Evolutionary conservation across 768 basidiomycete species (phyloP), one percentile per base, ranked within the genome.

Genomic region (Albatrellus ellisii): DNA sequence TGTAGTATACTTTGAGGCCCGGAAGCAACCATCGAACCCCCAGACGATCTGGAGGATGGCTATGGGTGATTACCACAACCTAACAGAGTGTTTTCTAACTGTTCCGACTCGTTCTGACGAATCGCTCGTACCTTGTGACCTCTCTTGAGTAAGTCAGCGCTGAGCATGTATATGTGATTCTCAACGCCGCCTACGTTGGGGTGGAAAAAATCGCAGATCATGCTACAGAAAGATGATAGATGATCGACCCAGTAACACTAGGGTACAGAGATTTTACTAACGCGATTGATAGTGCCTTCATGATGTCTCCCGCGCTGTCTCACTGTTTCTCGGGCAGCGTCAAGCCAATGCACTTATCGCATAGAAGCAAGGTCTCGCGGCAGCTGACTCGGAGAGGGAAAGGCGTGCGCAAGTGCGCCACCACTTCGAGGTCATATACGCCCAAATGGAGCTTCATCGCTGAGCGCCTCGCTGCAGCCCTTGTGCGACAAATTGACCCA

Each of bases 141-240:
- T 29, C 73, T 72, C 31, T 69, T 67, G 41, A 91, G 75, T 31
- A 98, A 75, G 36, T 82, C 79, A 15, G 83, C 78, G 44, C 81
- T 79, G 36, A 99, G 71, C 75, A 86, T 86, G 62, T 88, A 97
- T 27, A 97, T 92, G 59, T 95, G 90, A 46, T 79, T 92, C 62
- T 98, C 95, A 25, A 99, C 94, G 6, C 95, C 95, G 3, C 95
- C 95, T 2, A 92, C 81, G 44, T 75, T 70, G 1, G 95, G 95
- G 55, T 87, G 78, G 63, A 97, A 99, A 67, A 98, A 99, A 63
- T 99, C 95, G 31, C 80, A 85, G 44, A 98, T 77, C 87, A 98
- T 90, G 34, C 91, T 94, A 48, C 12, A 36, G 20, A n/a, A n/a
- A n/a, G 24, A 20, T 8, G n/a, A 14, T 26, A 24, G 6, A 24